phyloP scores from a whole-genome alignment of 768 basidiomycete genomes.

The Leccinum aurantiacum region DNA sequence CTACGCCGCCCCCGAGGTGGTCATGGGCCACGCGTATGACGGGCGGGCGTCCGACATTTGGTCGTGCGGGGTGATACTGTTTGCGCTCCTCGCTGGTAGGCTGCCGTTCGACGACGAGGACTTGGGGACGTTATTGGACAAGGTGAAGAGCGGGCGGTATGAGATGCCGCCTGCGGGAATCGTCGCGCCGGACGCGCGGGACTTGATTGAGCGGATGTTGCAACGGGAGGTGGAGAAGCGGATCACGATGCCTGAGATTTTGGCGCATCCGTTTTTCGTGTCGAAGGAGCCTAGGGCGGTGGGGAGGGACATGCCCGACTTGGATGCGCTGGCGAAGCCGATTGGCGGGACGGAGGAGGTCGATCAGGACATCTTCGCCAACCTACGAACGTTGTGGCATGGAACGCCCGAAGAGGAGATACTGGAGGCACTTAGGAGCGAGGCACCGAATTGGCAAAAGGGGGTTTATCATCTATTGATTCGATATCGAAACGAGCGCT shows the following conservation, averaged over 20 bases:
- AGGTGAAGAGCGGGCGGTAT: slow-evolving; percentile 72
- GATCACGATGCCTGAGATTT: slow-evolving; percentile 81
- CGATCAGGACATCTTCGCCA: slow-evolving; percentile 87
- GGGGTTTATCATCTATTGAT: slow-evolving; percentile 91
- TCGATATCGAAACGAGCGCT: slow-evolving; percentile 72
- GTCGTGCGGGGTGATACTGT: slow-evolving; percentile 95
- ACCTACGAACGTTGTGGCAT: slow-evolving; percentile 91
- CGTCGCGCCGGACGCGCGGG: slow-evolving; percentile 67
- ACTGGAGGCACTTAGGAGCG: slow-evolving; percentile 59
- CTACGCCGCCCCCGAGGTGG: slow-evolving; percentile 92
- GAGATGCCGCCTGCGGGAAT: slow-evolving; percentile 61
- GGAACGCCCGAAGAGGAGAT: slow-evolving; percentile 75
- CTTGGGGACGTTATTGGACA: slow-evolving; percentile 69
- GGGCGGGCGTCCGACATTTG: slow-evolving; percentile 91
- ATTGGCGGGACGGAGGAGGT: slow-evolving; percentile 63
- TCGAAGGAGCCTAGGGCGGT: slow-evolving; percentile 49
- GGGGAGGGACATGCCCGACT: slow-evolving; percentile 48
- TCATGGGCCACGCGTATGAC: slow-evolving; percentile 79
- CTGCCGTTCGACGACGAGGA: slow-evolving; percentile 96
- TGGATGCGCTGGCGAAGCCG: slow-evolving; percentile 70
- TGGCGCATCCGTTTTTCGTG: slow-evolving; percentile 76
- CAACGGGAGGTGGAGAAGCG: slow-evolving; percentile 68
- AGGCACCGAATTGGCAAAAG: slow-evolving; percentile 89
- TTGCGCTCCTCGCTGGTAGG: slow-evolving; percentile 79
- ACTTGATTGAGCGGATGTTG: slow-evolving; percentile 81